Evolutionary conservation across 2,329 filamentous ascomycete species (phyloP).

Genomic region (Paecilomyces sp.): DNA sequence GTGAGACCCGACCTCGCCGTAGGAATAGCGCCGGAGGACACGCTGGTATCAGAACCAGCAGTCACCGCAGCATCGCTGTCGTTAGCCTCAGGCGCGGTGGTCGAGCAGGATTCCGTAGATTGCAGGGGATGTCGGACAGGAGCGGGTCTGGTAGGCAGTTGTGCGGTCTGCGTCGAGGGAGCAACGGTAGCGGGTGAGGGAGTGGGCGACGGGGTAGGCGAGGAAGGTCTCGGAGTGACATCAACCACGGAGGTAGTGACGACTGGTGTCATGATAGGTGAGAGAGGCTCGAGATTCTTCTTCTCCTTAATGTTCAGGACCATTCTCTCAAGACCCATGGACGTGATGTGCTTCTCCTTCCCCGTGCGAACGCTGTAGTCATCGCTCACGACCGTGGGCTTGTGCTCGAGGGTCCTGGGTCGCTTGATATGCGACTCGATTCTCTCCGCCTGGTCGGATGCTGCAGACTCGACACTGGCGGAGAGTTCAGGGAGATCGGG

Average conservation of each 20-base stretch:
- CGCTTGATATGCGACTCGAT: slow-evolving; percentile 52
- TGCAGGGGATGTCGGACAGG: slow-evolving; percentile 25
- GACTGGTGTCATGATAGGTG: slow-evolving; percentile 37
- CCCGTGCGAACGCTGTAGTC: slow-evolving; percentile 61
- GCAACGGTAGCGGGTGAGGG: slow-evolving; percentile 25
- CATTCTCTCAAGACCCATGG: slow-evolving; percentile 87
- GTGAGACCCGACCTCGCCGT: slow-evolving; percentile 43
- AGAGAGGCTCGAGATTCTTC: slow-evolving; percentile 56
- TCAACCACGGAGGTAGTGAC: slow-evolving; percentile 29
- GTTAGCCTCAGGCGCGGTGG: slow-evolving; percentile 40
- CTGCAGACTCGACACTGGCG: slow-evolving; percentile 67
- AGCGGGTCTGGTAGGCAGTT: neutral
- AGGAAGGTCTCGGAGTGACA: slow-evolving; percentile 37
- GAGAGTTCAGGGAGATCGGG: slow-evolving; percentile 64
- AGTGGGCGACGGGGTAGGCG: slow-evolving; percentile 31
- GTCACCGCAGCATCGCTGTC: slow-evolving; percentile 38
- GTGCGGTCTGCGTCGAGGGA: slow-evolving; percentile 19
- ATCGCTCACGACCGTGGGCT: slow-evolving; percentile 43
- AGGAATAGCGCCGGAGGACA: slow-evolving; percentile 44
- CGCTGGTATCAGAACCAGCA: slow-evolving; percentile 54
- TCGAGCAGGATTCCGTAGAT: slow-evolving; percentile 55
- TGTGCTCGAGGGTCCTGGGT: slow-evolving; percentile 59
- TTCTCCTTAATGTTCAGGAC: slow-evolving; percentile 86
- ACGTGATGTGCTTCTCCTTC: slow-evolving; percentile 83
- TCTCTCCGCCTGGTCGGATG: slow-evolving; percentile 53